Conservation (phyloP, 139 green algal genomes). For the Chlamydomonas incerta region DNA sequence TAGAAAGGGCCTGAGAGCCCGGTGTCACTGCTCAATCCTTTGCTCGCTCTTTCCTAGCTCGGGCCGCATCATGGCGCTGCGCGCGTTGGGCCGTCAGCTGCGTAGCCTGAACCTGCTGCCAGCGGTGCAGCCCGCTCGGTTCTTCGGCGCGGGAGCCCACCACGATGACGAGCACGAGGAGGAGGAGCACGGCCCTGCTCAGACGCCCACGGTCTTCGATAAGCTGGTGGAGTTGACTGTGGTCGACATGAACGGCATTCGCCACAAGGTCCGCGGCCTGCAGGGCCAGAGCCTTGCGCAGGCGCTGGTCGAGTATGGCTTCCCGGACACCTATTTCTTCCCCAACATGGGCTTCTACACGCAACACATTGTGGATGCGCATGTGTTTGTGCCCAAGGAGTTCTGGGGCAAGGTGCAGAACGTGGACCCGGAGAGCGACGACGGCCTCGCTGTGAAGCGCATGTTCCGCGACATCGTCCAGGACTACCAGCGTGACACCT, state of each 20-base stretch:
- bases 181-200: constrained; percentile 36
- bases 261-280: constrained; percentile 57
- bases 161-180: constrained; percentile 38
- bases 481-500: constrained; percentile 60
- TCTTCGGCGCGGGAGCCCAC: constrained; percentile 32
- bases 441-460: constrained; percentile 58
- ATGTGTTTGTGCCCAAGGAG: constrained; percentile 56
- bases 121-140: not conserved
- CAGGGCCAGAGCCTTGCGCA: constrained; percentile 51
- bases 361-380: constrained; percentile 54
- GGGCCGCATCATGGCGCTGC: constrained; percentile 3
- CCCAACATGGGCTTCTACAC: constrained; percentile 68
- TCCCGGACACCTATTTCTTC: constrained; percentile 64
- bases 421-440: constrained; percentile 41
- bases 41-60: not conserved
- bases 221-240: constrained; percentile 67
- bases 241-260: constrained; percentile 62
- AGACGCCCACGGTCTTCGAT: constrained; percentile 69
- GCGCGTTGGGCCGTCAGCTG: constrained; percentile 36
- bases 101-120: constrained; percentile 18
- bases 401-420: constrained; percentile 52
- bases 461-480: constrained; percentile 64
- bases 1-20: not conserved
- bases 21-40: not conserved
- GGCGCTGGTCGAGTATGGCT: constrained; percentile 58